Evolutionary conservation across 1,284 basidiomycete genomes (phyloP), one percentile per base, ranked within the genome.

Genomic region (Heterobasidion parviporum): DNA sequence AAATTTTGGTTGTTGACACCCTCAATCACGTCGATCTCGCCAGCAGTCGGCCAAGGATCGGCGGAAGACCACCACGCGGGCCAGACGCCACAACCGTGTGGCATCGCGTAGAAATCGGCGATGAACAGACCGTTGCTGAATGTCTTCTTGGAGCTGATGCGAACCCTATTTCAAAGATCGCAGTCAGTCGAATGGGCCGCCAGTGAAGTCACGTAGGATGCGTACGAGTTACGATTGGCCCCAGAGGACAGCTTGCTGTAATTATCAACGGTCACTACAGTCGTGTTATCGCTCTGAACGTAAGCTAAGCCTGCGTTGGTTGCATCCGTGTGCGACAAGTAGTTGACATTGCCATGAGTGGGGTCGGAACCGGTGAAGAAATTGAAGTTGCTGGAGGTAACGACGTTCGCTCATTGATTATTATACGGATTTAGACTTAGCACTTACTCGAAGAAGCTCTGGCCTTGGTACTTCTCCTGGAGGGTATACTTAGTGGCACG

Each of bases 11-110:
- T 64, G 65, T 89, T 81, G 47, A 89, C 85, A 47, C 84, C 50
- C 34, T 35, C 15, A 7, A 51, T 26, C 34, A 69, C 64, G 58
- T 71, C 68, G 54, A 67, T 65, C 68, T 68, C 68, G 68, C 85
- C 87, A 14, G 67, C 76, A n/a, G 63, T 51, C 1, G 89, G 92
- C 91, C 91, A 94, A 57, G 80, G 67, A 6, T 75, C 73, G n/a
- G 84, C 85, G 41, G 76, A 72, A 18, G 62, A 72, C 80, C 69
- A 78, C 63, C 77, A 90, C 26, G 91, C 90, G 53, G 90, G 91
- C 91, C 91, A 94, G 46, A 85, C 80, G 48, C 81, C 80, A 68
- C 89, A 92, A 0, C 91, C 91, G 63, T 81, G 79, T 2, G 92
- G 89, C 83, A 91, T 90, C 15, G 80, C 70, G 54, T 70, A 72